A percentile compares a stretch with the other conserved stretches of the same genome.
Evolutionary conservation across 495 filamentous ascomycete genomes (phyloP).

Genomic region (Penicillium canescens): DNA sequence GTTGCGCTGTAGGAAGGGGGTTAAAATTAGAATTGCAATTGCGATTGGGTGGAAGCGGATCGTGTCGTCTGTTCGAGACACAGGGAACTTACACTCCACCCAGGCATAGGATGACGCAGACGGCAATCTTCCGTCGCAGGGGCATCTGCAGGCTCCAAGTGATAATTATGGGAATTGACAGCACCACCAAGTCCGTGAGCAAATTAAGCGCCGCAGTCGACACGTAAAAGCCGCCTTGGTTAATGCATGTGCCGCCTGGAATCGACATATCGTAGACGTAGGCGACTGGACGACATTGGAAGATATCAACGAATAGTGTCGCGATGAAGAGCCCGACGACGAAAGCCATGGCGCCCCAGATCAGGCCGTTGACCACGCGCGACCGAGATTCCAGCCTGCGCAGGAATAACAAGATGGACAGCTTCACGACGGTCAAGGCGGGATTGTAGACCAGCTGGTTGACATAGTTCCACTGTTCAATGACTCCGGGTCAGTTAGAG

Average conservation of each 20-base stretch:
- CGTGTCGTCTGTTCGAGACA: background rate
- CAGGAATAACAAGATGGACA: too few species aligned
- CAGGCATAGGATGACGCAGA: conserved; percentile 43
- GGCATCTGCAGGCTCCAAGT: conserved; percentile 47
- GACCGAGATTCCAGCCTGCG: too few species aligned
- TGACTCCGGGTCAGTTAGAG: too few species aligned
- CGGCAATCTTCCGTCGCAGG: conserved; percentile 41
- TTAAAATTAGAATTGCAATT: conserved; percentile 43
- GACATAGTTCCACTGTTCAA: too few species aligned
- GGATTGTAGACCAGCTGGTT: too few species aligned
- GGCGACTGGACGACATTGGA: conserved; percentile 53
- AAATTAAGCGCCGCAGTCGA: conserved; percentile 44
- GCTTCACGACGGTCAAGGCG: too few species aligned
- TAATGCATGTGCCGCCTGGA: conserved; percentile 40
- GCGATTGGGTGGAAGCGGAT: background rate
- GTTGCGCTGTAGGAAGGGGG: too few species aligned
- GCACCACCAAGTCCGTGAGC: conserved; percentile 47
- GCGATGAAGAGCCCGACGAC: conserved; percentile 52
- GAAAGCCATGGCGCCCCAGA: too few species aligned
- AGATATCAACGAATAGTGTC: conserved; percentile 56
- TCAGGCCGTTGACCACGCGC: too few species aligned
- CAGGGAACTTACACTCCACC: conserved; percentile 40
- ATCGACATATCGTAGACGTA: conserved; percentile 43
- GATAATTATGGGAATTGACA: conserved; percentile 49
- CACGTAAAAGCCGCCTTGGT: conserved; percentile 43